A percentile compares a stretch with the other conserved stretches of the same genome.
These are phyloP conservation scores for Spergularia marina DNA, from an alignment of 148 eudicot species.

Conservation along the genomic window DNA sequence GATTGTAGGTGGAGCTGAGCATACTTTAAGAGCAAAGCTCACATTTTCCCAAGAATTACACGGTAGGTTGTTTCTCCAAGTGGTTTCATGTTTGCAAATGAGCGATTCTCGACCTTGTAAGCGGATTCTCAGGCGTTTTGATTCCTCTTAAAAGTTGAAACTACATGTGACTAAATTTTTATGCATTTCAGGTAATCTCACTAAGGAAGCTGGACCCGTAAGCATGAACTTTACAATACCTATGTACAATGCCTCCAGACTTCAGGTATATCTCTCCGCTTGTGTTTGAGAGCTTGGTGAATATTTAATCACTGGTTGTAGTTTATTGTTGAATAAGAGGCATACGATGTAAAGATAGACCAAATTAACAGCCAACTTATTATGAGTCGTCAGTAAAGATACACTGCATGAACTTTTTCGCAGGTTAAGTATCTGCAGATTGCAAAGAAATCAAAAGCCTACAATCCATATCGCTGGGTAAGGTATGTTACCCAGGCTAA, in stretches of 20 bases:
- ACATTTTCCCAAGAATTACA: constrained; percentile 88
- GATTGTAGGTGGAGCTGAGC: constrained; percentile 95
- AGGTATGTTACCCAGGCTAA: constrained; percentile 83
- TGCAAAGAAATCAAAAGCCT: constrained; percentile 63
- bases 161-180: constrained; percentile 12
- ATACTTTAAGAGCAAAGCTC: constrained; percentile 83
- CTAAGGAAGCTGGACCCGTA: constrained; percentile 98
- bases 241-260: constrained; percentile 90
- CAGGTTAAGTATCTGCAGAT: constrained; percentile 86
- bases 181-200: constrained; percentile 62
- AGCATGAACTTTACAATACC: constrained; percentile 97
- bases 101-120: background rate
- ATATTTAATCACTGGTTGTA: background rate
- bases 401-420: constrained; percentile 3
- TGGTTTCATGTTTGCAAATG: background rate
- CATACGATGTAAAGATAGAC: too few relatives aligned
- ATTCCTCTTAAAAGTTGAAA: background rate
- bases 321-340: background rate
- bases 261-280: constrained; percentile 56
- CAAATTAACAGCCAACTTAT: too few relatives aligned
- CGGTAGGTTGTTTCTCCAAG: constrained; percentile 41
- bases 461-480: constrained; percentile 88
- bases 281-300: background rate
- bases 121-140: background rate
- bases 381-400: too few relatives aligned